Percentiles rank a stretch among this genome's conserved stretches.
phyloP scores from a whole-genome alignment of 1,284 basidiomycete species.

The Bondarzewia mesenterica region DNA sequence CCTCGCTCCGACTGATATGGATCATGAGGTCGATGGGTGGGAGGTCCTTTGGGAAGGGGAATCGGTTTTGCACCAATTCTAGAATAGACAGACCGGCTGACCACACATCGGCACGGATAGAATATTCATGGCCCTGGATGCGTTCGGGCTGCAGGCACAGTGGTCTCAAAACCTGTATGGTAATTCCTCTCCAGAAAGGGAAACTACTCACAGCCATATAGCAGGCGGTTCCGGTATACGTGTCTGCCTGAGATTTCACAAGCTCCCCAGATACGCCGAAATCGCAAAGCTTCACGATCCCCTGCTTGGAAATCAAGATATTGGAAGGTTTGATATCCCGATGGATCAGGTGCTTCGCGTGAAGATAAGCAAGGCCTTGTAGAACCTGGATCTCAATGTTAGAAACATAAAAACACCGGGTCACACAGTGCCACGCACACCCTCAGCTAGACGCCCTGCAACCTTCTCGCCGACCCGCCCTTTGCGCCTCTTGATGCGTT shows the following conservation, averaged over 20 bases:
- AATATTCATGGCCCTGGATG: conserved; percentile 83
- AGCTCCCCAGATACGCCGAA: conserved; percentile 97
- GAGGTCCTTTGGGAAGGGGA: conserved; percentile 90
- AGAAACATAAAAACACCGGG: neutral
- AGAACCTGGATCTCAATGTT: conserved; percentile 49
- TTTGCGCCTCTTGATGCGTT: conserved; percentile 75
- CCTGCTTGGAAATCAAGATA: conserved; percentile 80
- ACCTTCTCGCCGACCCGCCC: conserved; percentile 88
- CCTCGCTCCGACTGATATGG: conserved; percentile 82
- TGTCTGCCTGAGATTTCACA: conserved; percentile 84
- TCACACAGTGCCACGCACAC: conserved; percentile 40
- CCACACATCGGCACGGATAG: conserved; percentile 95
- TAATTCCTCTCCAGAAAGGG: neutral
- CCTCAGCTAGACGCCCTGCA: conserved; percentile 85
- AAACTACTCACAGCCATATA: conserved; percentile 86
- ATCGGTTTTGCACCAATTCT: conserved; percentile 90
- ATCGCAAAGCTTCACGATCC: conserved; percentile 88
- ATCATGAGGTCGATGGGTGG: conserved; percentile 91
- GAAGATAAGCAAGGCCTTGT: conserved; percentile 88
- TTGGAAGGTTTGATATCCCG: conserved; percentile 98
- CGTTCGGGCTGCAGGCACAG: conserved; percentile 69
- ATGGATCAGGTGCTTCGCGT: conserved; percentile 88
- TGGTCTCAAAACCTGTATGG: neutral
- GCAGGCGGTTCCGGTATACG: conserved; percentile 93
- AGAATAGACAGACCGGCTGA: conserved; percentile 92